Evolutionary conservation across 495 filamentous ascomycete genomes (phyloP).

Genomic region (Hamigera avellanea): DNA sequence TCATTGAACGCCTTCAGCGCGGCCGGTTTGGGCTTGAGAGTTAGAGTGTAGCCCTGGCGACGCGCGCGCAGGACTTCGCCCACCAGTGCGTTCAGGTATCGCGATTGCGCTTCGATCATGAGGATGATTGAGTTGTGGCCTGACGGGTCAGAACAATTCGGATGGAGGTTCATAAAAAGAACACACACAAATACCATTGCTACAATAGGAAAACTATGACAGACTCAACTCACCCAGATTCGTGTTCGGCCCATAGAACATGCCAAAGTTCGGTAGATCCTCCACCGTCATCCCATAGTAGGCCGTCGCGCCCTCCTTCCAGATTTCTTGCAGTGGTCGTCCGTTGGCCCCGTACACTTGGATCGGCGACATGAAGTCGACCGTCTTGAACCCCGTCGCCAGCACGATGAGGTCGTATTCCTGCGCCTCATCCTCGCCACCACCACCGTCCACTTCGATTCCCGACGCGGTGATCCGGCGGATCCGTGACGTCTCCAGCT

Average conservation of each 20-base stretch:
- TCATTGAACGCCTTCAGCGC: slow-evolving; percentile 32
- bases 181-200: too few species aligned
- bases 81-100: slow-evolving; percentile 39
- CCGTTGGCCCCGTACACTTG: slow-evolving; percentile 33
- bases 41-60: slow-evolving; percentile 21
- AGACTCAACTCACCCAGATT: slow-evolving; percentile 30
- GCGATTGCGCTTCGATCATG: slow-evolving; percentile 48
- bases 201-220: not conserved
- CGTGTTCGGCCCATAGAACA: slow-evolving; percentile 48
- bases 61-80: slow-evolving; percentile 24
- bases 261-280: slow-evolving; percentile 43
- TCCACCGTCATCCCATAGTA: slow-evolving; percentile 37
- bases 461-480: slow-evolving; percentile 26
- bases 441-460: too few species aligned
- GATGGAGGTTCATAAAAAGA: too few species aligned
- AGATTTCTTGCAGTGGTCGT: slow-evolving; percentile 32
- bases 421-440: slow-evolving; percentile 18
- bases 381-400: slow-evolving; percentile 44
- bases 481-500: slow-evolving; percentile 37
- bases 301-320: slow-evolving; percentile 33
- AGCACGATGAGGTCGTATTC: slow-evolving; percentile 43
- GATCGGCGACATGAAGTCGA: slow-evolving; percentile 45
- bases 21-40: slow-evolving; percentile 23
- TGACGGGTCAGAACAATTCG: too few species aligned
- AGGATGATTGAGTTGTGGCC: slow-evolving; percentile 44